Evolutionary conservation across 345 rosid genomes (phyloP), one percentile per base, ranked within the genome.

Genomic region (Limnanthes douglasii): DNA sequence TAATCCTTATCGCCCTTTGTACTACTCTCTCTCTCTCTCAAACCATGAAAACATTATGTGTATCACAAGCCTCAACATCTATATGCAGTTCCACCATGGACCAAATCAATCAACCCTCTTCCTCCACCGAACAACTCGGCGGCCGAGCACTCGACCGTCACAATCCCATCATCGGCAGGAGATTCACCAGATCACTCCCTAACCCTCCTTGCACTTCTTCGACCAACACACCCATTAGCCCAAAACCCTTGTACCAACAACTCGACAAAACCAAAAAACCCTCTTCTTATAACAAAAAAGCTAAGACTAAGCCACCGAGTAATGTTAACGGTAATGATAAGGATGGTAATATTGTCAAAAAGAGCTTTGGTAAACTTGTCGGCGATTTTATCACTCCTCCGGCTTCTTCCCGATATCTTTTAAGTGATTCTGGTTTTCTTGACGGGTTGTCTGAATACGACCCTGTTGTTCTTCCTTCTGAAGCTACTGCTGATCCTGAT

Each of bases 1-100:
- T n/a, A n/a, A n/a, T n/a, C n/a, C n/a, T n/a, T n/a, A n/a, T n/a
- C n/a, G n/a, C n/a, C n/a, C n/a, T n/a, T n/a, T n/a, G n/a, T n/a
- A n/a, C n/a, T n/a, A n/a, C n/a, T n/a, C n/a, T n/a, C n/a, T n/a
- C n/a, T n/a, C n/a, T n/a, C n/a, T n/a, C n/a, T n/a, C n/a, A n/a
- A n/a, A n/a, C n/a, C n/a, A n/a, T n/a, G n/a, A n/a, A n/a, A n/a
- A n/a, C n/a, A n/a, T 49, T 56, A 4, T 56, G 61, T 45, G 73
- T 73, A 26, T 84, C 98, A 4, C 94, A 80, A 61, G 86, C 86
- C 45, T 90, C 98, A 21, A 84, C 98, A 11, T 71, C 95, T 51
- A 59, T 80, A 50, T 74, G 84, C 56, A 33, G 45, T 50, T 69
- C 74, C 66, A 70, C 37, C 46, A 57, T 59, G 65, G 73, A 72